Conservation (phyloP, 352 stramenopile species). For the Pythium grandisporangium region DNA sequence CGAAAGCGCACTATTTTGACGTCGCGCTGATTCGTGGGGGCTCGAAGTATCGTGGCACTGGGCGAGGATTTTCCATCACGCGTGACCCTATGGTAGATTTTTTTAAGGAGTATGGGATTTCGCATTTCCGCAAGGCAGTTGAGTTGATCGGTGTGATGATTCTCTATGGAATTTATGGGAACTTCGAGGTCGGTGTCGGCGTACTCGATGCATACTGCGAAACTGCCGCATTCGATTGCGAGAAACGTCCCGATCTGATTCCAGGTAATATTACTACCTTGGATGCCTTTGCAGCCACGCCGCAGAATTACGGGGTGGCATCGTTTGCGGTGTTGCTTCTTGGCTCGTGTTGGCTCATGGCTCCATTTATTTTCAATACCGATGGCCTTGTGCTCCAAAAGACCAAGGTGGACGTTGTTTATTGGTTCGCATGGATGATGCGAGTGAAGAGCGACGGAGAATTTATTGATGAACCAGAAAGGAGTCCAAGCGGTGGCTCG, state of each 20-base stretch:
- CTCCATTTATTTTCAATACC: conserved; percentile 86
- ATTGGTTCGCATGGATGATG: conserved; percentile 87
- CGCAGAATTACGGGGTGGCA: conserved; percentile 70
- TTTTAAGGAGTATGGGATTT: conserved; percentile 84
- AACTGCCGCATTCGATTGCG: conserved; percentile 27
- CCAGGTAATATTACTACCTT: conserved; percentile 66
- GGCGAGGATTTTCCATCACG: conserved; percentile 82
- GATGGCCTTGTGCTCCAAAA: conserved; percentile 80
- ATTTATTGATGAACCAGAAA: conserved; percentile 21
- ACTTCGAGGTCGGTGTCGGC: conserved; percentile 57
- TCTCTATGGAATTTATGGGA: conserved; percentile 69
- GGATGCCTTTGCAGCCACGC: conserved; percentile 34
- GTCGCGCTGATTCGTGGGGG: conserved; percentile 75
- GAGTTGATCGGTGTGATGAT: conserved; percentile 83
- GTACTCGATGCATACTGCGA: conserved; percentile 35
- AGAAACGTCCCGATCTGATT: conserved; percentile 33
- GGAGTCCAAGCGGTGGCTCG: conserved; percentile 20
- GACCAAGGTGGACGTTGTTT: conserved; percentile 66
- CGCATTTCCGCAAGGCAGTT: conserved; percentile 83
- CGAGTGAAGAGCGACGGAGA: conserved; percentile 33
- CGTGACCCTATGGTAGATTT: conserved; percentile 83
- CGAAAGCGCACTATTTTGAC: conserved; percentile 83
- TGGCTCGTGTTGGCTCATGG: conserved; percentile 72
- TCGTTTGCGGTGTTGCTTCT: conserved; percentile 81
- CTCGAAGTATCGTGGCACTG: conserved; percentile 81